Conservation (phyloP, 1,139 yeast genomes). For the Nadsonia starkeyi-henricii region DNA sequence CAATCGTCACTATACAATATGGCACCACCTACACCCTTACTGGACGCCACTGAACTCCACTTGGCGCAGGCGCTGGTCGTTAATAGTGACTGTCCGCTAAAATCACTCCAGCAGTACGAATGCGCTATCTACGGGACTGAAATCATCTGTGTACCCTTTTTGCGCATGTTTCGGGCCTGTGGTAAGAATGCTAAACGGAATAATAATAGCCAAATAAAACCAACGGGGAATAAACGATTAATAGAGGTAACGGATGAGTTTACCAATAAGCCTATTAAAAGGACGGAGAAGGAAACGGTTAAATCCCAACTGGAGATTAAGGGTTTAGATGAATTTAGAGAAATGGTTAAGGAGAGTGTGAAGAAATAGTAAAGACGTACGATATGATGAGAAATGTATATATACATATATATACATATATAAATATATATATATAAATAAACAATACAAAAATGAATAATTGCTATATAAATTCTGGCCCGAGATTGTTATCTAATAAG, state of each 20-base stretch:
- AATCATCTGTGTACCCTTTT: conserved; percentile 15
- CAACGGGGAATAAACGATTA: conserved; percentile 22
- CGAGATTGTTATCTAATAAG: conserved; percentile 28
- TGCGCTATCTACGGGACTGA: conserved; percentile 13
- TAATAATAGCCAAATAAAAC: conserved; percentile 26
- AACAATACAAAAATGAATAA: too few relatives aligned
- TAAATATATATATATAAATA: too few relatives aligned
- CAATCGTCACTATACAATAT: not conserved
- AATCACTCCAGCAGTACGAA: conserved; percentile 5
- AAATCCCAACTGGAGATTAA: not conserved
- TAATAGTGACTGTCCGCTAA: not conserved
- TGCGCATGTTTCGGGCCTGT: conserved; percentile 12
- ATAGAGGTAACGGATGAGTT: conserved; percentile 30
- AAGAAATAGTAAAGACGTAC: too few relatives aligned
- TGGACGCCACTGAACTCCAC: not conserved
- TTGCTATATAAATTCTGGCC: too few relatives aligned
- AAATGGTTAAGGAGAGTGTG: too few relatives aligned
- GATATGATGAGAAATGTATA: too few relatives aligned
- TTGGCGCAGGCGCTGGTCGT: not conserved
- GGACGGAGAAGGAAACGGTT: not conserved
- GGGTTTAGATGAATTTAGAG: not conserved
- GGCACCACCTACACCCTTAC: not conserved
- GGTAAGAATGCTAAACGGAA: conserved; percentile 26
- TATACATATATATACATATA: too few relatives aligned
- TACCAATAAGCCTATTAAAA: conserved; percentile 2